phyloP scores from a whole-genome alignment of 495 filamentous ascomycete species.

The Platismatia glauca region DNA sequence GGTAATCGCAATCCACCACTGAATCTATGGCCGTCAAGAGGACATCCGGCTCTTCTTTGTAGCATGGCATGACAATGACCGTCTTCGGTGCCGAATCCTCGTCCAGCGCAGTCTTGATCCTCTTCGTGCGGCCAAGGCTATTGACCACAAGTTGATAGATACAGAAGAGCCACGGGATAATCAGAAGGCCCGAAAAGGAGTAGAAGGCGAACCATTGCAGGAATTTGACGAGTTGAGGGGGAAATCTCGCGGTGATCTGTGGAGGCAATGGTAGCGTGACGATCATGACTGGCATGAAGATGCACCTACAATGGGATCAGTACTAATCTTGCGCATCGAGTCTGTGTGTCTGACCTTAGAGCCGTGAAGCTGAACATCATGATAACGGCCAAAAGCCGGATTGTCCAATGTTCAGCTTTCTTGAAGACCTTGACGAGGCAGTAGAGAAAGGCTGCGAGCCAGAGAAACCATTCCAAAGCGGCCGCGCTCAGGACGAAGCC shows the following conservation, averaged over 20 bases:
- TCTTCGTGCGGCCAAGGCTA: constrained; percentile 68
- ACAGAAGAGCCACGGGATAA: constrained; percentile 87
- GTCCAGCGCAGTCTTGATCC: constrained; percentile 76
- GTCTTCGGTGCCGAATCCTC: constrained; percentile 85
- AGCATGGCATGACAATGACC: constrained; percentile 95
- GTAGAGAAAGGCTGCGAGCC: constrained; percentile 86
- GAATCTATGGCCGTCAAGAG: constrained; percentile 85
- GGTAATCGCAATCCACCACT: constrained; percentile 91
- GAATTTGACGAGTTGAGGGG: constrained; percentile 50
- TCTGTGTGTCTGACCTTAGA: constrained; percentile 52
- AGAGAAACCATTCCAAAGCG: constrained; percentile 87
- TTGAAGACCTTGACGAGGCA: constrained; percentile 80
- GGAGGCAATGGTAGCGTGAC: constrained; percentile 82
- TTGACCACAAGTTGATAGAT: constrained; percentile 83
- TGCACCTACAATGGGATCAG: constrained; percentile 44
- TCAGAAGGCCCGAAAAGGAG: constrained; percentile 78
- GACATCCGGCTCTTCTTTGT: constrained; percentile 84
- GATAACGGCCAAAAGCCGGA: constrained; percentile 63
- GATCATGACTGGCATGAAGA: constrained; percentile 90
- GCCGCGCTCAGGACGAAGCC: constrained; percentile 77
- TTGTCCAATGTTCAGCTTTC: constrained; percentile 84
- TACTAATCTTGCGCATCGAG: background rate
- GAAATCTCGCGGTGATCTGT: constrained; percentile 61
- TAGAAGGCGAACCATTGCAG: constrained; percentile 97
- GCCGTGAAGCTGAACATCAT: constrained; percentile 65